These are phyloP conservation scores for Syzygium aqueum DNA, from an alignment of 345 rosid species.

Conservation along the genomic window DNA sequence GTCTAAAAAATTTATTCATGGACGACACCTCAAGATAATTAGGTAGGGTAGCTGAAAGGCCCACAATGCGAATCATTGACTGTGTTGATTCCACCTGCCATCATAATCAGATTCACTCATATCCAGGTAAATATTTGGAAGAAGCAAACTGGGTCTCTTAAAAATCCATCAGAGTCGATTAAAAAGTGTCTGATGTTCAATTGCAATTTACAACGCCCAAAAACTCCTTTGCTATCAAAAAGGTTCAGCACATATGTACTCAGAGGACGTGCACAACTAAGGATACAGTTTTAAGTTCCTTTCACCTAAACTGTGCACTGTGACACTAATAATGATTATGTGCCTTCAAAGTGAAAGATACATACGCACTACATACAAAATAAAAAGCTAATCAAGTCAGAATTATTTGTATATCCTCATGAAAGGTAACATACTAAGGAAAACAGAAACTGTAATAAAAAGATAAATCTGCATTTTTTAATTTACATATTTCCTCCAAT, in stretches of 20 bases:
- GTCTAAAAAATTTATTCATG: neutral
- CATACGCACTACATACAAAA: neutral
- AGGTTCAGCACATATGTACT: neutral
- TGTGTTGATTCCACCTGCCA: constrained; percentile 96
- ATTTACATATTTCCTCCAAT: neutral
- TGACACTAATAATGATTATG: neutral
- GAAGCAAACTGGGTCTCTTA: neutral
- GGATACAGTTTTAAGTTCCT: neutral
- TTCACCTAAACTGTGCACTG: neutral
- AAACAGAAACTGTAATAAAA: neutral
- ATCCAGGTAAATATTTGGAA: neutral
- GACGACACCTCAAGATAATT: constrained; percentile 73
- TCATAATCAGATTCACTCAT: neutral
- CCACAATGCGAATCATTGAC: constrained; percentile 95
- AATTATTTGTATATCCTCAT: neutral
- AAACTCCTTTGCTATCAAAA: neutral
- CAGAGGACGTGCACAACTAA: neutral
- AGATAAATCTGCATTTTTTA: neutral
- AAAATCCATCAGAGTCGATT: neutral
- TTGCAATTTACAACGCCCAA: neutral
- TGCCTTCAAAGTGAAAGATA: neutral
- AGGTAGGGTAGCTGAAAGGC: constrained; percentile 97
- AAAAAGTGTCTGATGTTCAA: neutral
- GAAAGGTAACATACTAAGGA: neutral
- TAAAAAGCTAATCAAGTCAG: neutral